Evolutionary conservation across 2,329 filamentous ascomycete species (phyloP).

Genomic region (Chaetoscypha palmicola): DNA sequence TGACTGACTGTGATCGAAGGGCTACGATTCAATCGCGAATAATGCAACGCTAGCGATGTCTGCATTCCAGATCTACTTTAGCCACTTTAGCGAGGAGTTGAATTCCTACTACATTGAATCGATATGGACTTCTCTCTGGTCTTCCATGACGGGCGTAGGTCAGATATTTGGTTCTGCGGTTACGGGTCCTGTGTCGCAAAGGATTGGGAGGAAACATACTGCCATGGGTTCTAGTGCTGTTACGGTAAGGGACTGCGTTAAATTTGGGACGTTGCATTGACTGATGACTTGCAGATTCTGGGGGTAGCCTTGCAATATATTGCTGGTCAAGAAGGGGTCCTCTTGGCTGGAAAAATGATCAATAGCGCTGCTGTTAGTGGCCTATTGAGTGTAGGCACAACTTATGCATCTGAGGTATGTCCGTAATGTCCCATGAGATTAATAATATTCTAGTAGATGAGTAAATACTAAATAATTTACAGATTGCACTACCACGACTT

Average conservation of each 20-base stretch:
- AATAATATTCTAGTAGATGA: no score
- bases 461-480: no score
- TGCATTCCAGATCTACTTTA: constrained; percentile 17
- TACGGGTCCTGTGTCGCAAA: constrained; percentile 15
- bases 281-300: constrained; percentile 8
- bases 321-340: constrained; percentile 10
- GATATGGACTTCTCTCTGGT: constrained; percentile 19
- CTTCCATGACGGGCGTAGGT: constrained; percentile 16
- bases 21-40: constrained; percentile 20
- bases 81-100: constrained; percentile 15
- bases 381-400: constrained; percentile 15
- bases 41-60: constrained; percentile 16
- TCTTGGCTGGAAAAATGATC: constrained; percentile 19
- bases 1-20: constrained; percentile 5
- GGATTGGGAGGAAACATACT: constrained; percentile 13
- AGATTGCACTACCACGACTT: constrained; percentile 17
- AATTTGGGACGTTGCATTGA: background rate
- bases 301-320: constrained; percentile 16
- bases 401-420: constrained; percentile 19
- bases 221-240: constrained; percentile 13
- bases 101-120: constrained; percentile 14
- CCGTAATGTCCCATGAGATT: background rate
- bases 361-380: constrained; percentile 18
- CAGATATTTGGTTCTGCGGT: constrained; percentile 14
- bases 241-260: constrained; percentile 5